Base-by-base conservation (phyloP, 2,329 filamentous ascomycete species). In the Epichloe uncinata region DNA sequence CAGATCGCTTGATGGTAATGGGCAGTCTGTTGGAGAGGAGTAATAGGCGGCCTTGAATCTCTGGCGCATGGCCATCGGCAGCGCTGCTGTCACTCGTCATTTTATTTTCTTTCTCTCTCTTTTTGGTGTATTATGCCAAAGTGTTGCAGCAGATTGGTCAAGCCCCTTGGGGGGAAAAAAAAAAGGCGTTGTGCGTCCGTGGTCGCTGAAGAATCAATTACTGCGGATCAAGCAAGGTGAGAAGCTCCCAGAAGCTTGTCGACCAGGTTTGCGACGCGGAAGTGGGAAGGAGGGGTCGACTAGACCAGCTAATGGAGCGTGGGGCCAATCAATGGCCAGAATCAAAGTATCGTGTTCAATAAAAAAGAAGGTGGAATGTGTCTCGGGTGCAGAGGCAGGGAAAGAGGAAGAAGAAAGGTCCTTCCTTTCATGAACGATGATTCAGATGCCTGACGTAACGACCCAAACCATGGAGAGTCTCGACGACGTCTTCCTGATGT, bases 11-110 rank as follows among this genome's bases (percentile, higher is more conserved):
- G 71, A 97, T 95, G 56, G 91, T 97, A 66, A 97, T 94, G 52
- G 93, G 91, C 41, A 97, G 77, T 49, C 93, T 87, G 66, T 98
- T 98, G 36, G 91, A 96, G 59, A 96, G 83, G 45, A 97, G 82
- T 47, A 96, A 78, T 48, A 96, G 75, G 55, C 79, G 71, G 55
- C 73, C 73, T 6, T 67, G 62, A 35, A 61, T 60, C 44, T 63
- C 61, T 42, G 60, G 57, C 51, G 57, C 62, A 46, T 60, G 60
- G 52, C 63, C 59, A 52, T 68, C 62, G 47, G 63, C 62, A 53
- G 61, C 59, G 33, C 41, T 38, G 44, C 33, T 36, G 13, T 45
- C 44, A 16, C 12, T 42, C 12, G 51, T 22, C 51, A 53, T 53
- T 44, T 22, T 45, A 5, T 43, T 18, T 34, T 13, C n/a, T 34